These are phyloP conservation scores for Ascochyta pisi DNA, from an alignment of 2,329 filamentous ascomycete genomes.

Conservation along the genomic window DNA sequence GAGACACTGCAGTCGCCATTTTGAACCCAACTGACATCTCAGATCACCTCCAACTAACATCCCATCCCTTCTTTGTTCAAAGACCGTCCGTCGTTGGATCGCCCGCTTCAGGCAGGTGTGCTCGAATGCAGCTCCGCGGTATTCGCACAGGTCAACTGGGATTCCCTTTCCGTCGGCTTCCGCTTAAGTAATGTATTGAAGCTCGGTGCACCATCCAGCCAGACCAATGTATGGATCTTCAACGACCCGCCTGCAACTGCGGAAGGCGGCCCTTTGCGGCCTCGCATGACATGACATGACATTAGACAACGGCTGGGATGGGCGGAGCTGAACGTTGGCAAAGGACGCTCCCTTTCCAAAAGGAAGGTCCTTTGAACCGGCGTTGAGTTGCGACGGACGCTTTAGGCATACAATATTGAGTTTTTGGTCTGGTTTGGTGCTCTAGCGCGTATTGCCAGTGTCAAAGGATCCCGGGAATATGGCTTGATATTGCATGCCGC, in stretches of 20 bases:
- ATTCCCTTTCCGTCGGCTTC: not conserved
- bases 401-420: constrained; percentile 6
- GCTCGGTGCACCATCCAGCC: not conserved
- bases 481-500: not conserved
- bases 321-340: constrained; percentile 1
- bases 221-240: constrained; percentile 13
- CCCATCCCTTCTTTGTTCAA: not conserved
- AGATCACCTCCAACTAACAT: constrained; percentile 6
- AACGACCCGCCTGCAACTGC: constrained; percentile 14
- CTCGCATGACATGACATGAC: constrained; percentile 12
- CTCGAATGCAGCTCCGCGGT: not conserved
- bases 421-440: not conserved
- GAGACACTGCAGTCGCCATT: constrained; percentile 40
- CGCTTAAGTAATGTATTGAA: not conserved
- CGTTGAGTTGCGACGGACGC: not conserved
- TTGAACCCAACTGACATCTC: constrained; percentile 30
- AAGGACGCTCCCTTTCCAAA: constrained; percentile 4
- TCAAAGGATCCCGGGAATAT: constrained; percentile 2
- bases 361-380: constrained; percentile 1
- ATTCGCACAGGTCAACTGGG: not conserved
- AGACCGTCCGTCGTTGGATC: not conserved
- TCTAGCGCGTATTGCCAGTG: not conserved
- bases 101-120: not conserved
- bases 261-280: constrained; percentile 17
- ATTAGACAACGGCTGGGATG: constrained; percentile 1